Conservation (phyloP, 2,329 filamentous ascomycete genomes). For the Byssochlamys sp. region DNA sequence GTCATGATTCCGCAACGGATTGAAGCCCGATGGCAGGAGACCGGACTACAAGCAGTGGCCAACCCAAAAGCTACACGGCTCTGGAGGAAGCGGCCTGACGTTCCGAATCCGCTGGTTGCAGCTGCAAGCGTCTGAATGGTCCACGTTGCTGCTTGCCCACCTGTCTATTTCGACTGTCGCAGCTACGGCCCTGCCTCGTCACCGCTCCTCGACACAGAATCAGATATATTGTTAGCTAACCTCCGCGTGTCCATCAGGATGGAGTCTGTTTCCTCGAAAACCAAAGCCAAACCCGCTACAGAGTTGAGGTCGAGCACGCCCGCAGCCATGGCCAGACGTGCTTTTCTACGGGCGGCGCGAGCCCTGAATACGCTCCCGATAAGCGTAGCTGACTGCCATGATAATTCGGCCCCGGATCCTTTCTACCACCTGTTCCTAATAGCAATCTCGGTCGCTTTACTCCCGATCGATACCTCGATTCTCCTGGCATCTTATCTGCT, state of each 20-base stretch:
- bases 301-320: background rate
- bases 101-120: background rate
- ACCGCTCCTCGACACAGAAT: background rate
- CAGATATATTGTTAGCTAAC: background rate
- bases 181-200: background rate
- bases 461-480: slow-evolving; percentile 44
- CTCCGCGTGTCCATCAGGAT: background rate
- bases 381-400: background rate
- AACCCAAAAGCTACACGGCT: background rate
- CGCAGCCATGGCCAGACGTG: background rate
- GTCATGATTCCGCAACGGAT: background rate
- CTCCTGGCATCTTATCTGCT: slow-evolving; percentile 29
- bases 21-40: background rate
- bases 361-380: background rate
- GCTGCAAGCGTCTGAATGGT: background rate
- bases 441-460: slow-evolving; percentile 17
- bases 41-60: background rate
- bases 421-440: slow-evolving; percentile 16
- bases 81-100: background rate
- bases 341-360: background rate
- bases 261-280: background rate
- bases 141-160: background rate
- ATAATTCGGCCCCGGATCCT: background rate
- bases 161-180: background rate
- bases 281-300: background rate